Percentiles rank a stretch among this genome's conserved stretches.
phyloP scores from a whole-genome alignment of 352 stramenopile genomes.

The Phytophthora megakarya region DNA sequence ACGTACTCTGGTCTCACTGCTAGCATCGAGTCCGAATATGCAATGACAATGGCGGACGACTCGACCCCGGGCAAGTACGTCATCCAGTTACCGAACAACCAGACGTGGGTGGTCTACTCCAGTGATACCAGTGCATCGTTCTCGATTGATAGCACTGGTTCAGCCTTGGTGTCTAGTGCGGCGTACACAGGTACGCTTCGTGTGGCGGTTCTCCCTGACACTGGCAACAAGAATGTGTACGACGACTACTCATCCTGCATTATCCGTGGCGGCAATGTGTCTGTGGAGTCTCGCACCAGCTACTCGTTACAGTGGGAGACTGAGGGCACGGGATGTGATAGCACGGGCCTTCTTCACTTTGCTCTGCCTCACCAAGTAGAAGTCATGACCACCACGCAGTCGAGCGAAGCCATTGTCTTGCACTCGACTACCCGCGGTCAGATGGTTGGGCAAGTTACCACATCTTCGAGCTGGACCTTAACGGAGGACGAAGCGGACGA shows the following conservation, averaged over 20 bases:
- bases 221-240: slow-evolving; percentile 45
- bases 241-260: slow-evolving; percentile 68
- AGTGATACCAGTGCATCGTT: slow-evolving; percentile 47
- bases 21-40: slow-evolving; percentile 50
- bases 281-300: slow-evolving; percentile 54
- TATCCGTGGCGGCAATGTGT: slow-evolving; percentile 52
- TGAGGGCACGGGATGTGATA: slow-evolving; percentile 53
- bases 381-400: slow-evolving; percentile 41
- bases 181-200: slow-evolving; percentile 62
- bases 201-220: slow-evolving; percentile 59
- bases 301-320: slow-evolving; percentile 75
- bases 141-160: slow-evolving; percentile 45
- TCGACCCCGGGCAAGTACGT: slow-evolving; percentile 60
- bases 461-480: slow-evolving; percentile 51
- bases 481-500: slow-evolving; percentile 53
- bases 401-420: slow-evolving; percentile 41
- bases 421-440: slow-evolving; percentile 62
- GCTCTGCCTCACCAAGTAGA: slow-evolving; percentile 70
- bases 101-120: slow-evolving; percentile 79
- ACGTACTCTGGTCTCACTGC: slow-evolving; percentile 66
- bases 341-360: slow-evolving; percentile 67
- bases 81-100: slow-evolving; percentile 62
- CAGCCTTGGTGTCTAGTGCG: slow-evolving; percentile 44
- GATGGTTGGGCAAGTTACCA: slow-evolving; percentile 60
- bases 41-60: slow-evolving; percentile 51